Base-by-base conservation (phyloP, 257 asterid genomes). In the Nicotiana undulata region DNA sequence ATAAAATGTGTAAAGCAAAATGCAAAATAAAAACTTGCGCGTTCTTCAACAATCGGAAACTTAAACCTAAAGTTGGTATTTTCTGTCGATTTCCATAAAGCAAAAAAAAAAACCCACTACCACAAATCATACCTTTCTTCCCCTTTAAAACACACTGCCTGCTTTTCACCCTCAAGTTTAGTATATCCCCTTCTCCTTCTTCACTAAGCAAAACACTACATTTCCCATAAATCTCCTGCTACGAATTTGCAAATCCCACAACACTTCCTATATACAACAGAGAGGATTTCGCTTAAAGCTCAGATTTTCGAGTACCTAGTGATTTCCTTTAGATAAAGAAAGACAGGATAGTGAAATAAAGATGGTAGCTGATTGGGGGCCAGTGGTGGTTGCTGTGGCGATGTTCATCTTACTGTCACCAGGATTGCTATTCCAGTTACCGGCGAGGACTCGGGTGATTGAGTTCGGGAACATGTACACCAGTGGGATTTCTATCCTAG, bases 391-490 rank as follows among this genome's bases (percentile, higher is more conserved):
- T 75, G 98, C 98, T 26, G 98, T 92, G 88, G 95, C 84, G 20
- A 88, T 93, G 97, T 94, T 94, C 94, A 86, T 94, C 82, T 85
- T 93, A 29, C 85, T 94, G 49, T 92, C 98, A 9, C 98, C 98
- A 15, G 98, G 98, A 68, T 83, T 95, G 82, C 90, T 95, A 6
- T 93, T 95, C 89, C 98, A 93, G 85, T 58, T 93, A 17, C 98
- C 98, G 34, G 98, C 98, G 24, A 91, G 95, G 87, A 77, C 94
- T 4, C 88, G 94, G 81, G 90, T 92, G 31, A 85, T 94, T 4
- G 98, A 93, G 59, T 93, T 93, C 53, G 98, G 98, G 6, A 94
- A 93, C 94, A 92, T 94, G 98, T 92, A 93, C 76, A 94, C 98
- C 0, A 94, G 98, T 58, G 98, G 97, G 64, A 91, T 93, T 81